phyloP scores from a whole-genome alignment of 2,329 filamentous ascomycete species.

The Aureobasidium sp. region DNA sequence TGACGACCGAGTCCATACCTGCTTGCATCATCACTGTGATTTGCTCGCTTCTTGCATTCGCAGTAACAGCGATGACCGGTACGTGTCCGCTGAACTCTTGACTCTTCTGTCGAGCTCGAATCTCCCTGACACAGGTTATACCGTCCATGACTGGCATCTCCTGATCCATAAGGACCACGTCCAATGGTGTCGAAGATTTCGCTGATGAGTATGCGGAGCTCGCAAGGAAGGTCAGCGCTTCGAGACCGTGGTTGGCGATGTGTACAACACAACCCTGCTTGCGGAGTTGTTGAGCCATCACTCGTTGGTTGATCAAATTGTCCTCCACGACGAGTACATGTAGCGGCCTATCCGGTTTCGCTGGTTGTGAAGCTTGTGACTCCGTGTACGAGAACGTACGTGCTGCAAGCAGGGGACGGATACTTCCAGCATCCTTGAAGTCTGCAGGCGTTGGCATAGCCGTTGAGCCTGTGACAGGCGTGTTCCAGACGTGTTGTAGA shows the following conservation, averaged over 20 bases:
- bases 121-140: slow-evolving; percentile 57
- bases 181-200: slow-evolving; percentile 4
- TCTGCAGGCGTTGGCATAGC: slow-evolving; percentile 11
- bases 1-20: slow-evolving; percentile 23
- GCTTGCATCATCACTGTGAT: slow-evolving; percentile 18
- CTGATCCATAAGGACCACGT: slow-evolving; percentile 12
- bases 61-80: slow-evolving; percentile 64
- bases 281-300: slow-evolving; percentile 21
- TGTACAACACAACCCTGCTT: slow-evolving; percentile 20
- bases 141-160: slow-evolving; percentile 78
- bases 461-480: slow-evolving; percentile 14
- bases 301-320: slow-evolving; percentile 23
- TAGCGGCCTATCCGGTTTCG: slow-evolving; percentile 18
- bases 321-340: slow-evolving; percentile 22
- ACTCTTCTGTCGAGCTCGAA: slow-evolving; percentile 49
- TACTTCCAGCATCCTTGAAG: neutral
- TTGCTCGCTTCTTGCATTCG: slow-evolving; percentile 55
- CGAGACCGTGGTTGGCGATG: slow-evolving; percentile 21
- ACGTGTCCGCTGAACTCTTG: slow-evolving; percentile 54
- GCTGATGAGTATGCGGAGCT: slow-evolving; percentile 11
- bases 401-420: neutral
- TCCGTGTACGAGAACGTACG: neutral
- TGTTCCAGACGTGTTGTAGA: slow-evolving; percentile 5
- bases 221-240: slow-evolving; percentile 20
- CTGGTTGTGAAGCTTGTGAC: neutral